Base-by-base conservation (phyloP, 2,329 filamentous ascomycete genomes). In the Pseudonectria foliicola region DNA sequence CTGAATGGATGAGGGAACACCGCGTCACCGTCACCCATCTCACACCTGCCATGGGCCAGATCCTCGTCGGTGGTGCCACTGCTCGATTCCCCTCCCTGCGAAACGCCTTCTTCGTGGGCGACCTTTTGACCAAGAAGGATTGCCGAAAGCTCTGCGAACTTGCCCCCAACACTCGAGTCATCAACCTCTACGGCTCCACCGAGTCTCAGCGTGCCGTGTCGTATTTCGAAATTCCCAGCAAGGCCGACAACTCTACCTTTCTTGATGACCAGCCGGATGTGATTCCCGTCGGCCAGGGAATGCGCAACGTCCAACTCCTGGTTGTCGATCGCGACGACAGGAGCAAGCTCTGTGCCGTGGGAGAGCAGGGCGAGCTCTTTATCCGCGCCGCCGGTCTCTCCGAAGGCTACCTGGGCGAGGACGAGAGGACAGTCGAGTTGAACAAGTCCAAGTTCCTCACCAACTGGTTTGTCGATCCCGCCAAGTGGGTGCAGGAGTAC, bases 31-130 rank as follows among this genome's bases (percentile, higher is more conserved):
- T 88, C 13, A 87, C 83, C 10, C 92, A 96, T 61, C 65, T 96
- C 26, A 98, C 92, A 2, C 92, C 92, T 8, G 92, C 92, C 38
- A 95, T 96, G 89, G 89, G 89, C 36, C 86, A 95, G 50, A 92
- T 96, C 42, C 67, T 96, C 2, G 81, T 90, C n/a, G 89, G 88
- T 28, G 86, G 85, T 46, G 84, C 87, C 15, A 80, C 67, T 3
- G 80, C 85, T 0, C 62, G 84, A 46, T 93, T 95, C 52, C 82
- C 86, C 2, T 70, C 73, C 10, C 68, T 96, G n/a, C 71, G 82
- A 38, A 71, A 78, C 38, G 87, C 81, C 13, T 90, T 96, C 68
- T 96, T 90, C 43, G 90, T 96, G 1, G 92, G 92, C 23, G 90
- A 96, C 54, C 70, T 95, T 24, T 62, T 96, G 31, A 93, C 87